phyloP scores from a whole-genome alignment of 495 filamentous ascomycete species.

The Hypomontagnella monticulosa region DNA sequence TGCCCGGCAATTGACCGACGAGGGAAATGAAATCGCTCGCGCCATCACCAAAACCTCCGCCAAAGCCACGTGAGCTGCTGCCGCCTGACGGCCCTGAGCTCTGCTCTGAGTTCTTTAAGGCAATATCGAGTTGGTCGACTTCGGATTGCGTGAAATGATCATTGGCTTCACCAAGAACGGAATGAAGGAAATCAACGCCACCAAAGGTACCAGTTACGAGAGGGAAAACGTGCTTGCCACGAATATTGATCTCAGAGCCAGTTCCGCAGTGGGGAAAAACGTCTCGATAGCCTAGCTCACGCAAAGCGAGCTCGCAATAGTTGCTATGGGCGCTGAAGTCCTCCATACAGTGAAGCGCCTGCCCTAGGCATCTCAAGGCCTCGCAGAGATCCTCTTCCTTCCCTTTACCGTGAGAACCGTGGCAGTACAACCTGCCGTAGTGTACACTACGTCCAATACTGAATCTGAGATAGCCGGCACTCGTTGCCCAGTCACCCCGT shows the following conservation, averaged over 20 bases:
- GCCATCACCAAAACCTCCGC: conserved; percentile 50
- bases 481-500: conserved; percentile 83
- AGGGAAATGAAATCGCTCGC: conserved; percentile 70
- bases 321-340: conserved; percentile 97
- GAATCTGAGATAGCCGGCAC: conserved; percentile 86
- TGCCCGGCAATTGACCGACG: conserved; percentile 80
- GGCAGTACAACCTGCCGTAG: conserved; percentile 85
- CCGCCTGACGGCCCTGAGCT: conserved; percentile 49
- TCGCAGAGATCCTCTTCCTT: conserved; percentile 89
- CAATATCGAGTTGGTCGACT: conserved; percentile 85
- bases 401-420: conserved; percentile 69
- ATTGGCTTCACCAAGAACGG: conserved; percentile 92
- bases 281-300: conserved; percentile 81
- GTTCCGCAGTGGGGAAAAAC: conserved; percentile 90
- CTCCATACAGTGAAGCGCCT: conserved; percentile 92
- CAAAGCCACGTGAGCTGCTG: conserved; percentile 50
- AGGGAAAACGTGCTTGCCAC: conserved; percentile 80
- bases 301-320: conserved; percentile 86
- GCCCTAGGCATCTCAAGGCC: conserved; percentile 84
- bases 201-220: conserved; percentile 92
- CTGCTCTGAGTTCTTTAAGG: conserved; percentile 67
- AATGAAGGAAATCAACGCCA: conserved; percentile 95
- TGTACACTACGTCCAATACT: conserved; percentile 88
- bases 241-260: conserved; percentile 74
- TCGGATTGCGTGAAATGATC: conserved; percentile 97